phyloP scores from a whole-genome alignment of 192 early-diverging fungal genomes.

The Coemansia sp. region DNA sequence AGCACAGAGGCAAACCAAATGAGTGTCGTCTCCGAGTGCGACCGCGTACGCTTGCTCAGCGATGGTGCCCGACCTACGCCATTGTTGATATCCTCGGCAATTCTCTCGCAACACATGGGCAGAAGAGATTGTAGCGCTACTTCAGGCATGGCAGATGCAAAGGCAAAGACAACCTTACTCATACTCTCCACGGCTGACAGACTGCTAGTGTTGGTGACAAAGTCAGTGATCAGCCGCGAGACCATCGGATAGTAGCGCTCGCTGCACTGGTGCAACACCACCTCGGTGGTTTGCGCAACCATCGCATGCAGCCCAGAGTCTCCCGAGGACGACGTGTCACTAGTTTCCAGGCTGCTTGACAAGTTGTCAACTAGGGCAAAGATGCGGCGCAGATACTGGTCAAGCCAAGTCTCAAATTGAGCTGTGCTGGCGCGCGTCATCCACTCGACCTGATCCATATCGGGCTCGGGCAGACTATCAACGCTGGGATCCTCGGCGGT shows the following conservation, averaged over 20 bases:
- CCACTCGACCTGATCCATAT: constrained; percentile 70
- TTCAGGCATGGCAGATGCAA: constrained; percentile 43
- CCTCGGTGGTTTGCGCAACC: constrained; percentile 33
- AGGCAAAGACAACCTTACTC: constrained; percentile 37
- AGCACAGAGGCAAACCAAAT: constrained; percentile 50
- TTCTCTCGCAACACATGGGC: constrained; percentile 44
- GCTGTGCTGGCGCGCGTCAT: constrained; percentile 70
- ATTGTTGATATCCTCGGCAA: constrained; percentile 46
- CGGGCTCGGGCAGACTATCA: constrained; percentile 46
- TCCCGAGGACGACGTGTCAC: constrained; percentile 14
- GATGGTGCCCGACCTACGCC: constrained; percentile 44
- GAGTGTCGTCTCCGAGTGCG: constrained; percentile 53
- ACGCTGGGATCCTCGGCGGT: constrained; percentile 50
- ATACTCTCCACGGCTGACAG: constrained; percentile 45
- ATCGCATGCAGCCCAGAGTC: constrained; percentile 33
- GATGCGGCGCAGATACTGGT: constrained; percentile 76
- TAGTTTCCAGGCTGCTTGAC: constrained; percentile 40
- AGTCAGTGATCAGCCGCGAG: constrained; percentile 44
- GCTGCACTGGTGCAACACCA: constrained; percentile 49
- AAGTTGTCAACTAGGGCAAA: constrained; percentile 69
- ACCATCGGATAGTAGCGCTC: constrained; percentile 54
- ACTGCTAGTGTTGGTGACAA: constrained; percentile 47
- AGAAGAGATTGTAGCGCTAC: constrained; percentile 33
- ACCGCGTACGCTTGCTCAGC: constrained; percentile 34
- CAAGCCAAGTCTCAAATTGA: constrained; percentile 86